A percentile compares a stretch with the other conserved stretches of the same genome.
Conservation (phyloP, 2,329 filamentous ascomycete genomes). For the Pestalotiopsis sp. region DNA sequence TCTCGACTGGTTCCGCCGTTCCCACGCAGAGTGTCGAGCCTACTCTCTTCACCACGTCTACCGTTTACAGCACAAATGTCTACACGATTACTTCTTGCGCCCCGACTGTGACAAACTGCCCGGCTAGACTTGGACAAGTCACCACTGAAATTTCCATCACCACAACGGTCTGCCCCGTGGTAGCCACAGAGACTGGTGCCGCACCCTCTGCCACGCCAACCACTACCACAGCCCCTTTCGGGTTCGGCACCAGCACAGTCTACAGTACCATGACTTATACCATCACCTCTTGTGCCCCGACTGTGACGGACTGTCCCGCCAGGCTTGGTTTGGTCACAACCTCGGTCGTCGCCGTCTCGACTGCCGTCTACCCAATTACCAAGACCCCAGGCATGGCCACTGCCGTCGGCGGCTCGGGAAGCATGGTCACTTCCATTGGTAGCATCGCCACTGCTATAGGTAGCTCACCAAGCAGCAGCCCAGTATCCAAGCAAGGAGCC, state of each 20-base stretch:
- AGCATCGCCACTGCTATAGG: neutral
- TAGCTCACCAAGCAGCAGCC: neutral
- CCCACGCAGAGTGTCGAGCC: neutral
- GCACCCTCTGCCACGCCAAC: conserved; percentile 9
- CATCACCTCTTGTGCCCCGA: conserved; percentile 7
- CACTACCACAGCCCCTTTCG: neutral
- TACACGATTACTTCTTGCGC: conserved; percentile 36
- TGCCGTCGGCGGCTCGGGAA: neutral
- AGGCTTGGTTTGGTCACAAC: conserved; percentile 20
- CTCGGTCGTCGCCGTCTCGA: conserved; percentile 38
- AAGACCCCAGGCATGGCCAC: conserved; percentile 31
- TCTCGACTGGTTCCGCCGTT: neutral
- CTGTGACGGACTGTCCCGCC: conserved; percentile 6
- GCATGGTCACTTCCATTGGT: too few relatives aligned
- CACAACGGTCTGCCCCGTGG: conserved; percentile 21
- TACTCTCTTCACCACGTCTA: conserved; percentile 25
- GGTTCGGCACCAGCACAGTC: conserved; percentile 16
- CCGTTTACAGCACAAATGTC: conserved; percentile 28
- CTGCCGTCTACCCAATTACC: conserved; percentile 55
- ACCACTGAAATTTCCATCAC: conserved; percentile 31
- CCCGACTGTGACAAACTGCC: conserved; percentile 30
- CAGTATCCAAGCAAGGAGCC: conserved; percentile 37
- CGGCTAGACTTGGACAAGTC: conserved; percentile 19
- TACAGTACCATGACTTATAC: conserved; percentile 10
- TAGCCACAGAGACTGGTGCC: conserved; percentile 15